Percentiles rank a stretch among this genome's conserved stretches.
phyloP scores from a whole-genome alignment of 306 rosid genomes.

The Vigna hirtella region DNA sequence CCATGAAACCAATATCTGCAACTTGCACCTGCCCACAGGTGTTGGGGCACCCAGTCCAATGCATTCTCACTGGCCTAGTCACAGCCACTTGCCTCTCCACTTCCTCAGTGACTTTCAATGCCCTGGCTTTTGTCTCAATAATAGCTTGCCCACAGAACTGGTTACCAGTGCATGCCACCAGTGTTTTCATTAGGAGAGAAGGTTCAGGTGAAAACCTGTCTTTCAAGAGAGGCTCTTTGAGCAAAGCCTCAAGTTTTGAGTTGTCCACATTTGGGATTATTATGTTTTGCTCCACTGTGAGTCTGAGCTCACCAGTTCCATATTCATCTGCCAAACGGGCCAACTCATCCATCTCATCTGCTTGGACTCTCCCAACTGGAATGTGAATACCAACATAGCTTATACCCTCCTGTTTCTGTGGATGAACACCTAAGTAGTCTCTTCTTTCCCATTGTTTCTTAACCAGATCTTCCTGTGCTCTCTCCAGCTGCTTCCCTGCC shows the following conservation, averaged over 20 bases:
- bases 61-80: conserved; percentile 83
- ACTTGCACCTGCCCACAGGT: conserved; percentile 95
- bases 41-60: conserved; percentile 98
- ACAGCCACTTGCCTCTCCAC: conserved; percentile 77
- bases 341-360: conserved; percentile 88
- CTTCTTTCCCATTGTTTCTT: conserved; percentile 86
- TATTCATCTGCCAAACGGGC: conserved; percentile 77
- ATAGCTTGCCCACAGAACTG: conserved; percentile 97
- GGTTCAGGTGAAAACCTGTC: conserved; percentile 74
- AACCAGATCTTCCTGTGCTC: conserved; percentile 74
- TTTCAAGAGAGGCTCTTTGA: conserved; percentile 67
- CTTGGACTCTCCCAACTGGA: conserved; percentile 92
- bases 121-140: conserved; percentile 92
- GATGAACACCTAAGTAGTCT: conserved; percentile 82
- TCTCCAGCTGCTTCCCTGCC: conserved; percentile 64
- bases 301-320: conserved; percentile 82
- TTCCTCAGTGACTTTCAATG: conserved; percentile 85
- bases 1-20: conserved; percentile 98
- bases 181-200: conserved; percentile 75
- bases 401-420: conserved; percentile 84
- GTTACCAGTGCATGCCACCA: conserved; percentile 96
- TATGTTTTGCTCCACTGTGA: conserved; percentile 94
- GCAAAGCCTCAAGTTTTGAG: conserved; percentile 67
- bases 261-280: conserved; percentile 76
- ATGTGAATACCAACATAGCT: conserved; percentile 86